These are phyloP conservation scores for Tetracladium maxilliforme DNA, from an alignment of 2,329 filamentous ascomycete species.

Conservation along the genomic window DNA sequence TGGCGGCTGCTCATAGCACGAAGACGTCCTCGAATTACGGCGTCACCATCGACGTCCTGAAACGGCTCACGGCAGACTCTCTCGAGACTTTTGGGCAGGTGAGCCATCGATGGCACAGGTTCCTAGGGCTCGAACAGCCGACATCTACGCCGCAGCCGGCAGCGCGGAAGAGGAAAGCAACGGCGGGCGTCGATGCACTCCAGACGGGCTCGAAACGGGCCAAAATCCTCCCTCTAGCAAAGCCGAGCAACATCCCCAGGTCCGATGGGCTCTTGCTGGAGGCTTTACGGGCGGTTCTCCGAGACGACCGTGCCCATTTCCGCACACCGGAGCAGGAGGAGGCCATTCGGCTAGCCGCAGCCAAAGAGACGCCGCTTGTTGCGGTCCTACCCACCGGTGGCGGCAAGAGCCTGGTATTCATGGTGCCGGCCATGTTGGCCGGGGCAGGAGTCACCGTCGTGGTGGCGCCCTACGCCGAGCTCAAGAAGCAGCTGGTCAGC, in stretches of 20 bases:
- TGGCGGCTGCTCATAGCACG: slow-evolving; percentile 1
- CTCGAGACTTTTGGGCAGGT: slow-evolving; percentile 5
- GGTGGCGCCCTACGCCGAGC: slow-evolving; percentile 1
- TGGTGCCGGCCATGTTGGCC: slow-evolving; percentile 1
- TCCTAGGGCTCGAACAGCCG: slow-evolving; percentile 2
- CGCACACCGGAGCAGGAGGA: background rate
- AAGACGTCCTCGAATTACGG: too few species aligned
- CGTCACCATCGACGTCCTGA: slow-evolving; percentile 5
- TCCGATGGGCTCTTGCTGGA: background rate
- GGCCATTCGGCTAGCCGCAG: slow-evolving; percentile 1
- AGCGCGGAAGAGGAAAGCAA: background rate
- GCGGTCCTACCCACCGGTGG: slow-evolving; percentile 2
- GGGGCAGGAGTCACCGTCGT: slow-evolving; percentile 1
- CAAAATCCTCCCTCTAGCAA: background rate
- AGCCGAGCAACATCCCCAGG: background rate
- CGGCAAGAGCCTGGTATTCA: slow-evolving; percentile 4
- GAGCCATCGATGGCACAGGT: slow-evolving; percentile 4
- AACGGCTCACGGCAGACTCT: slow-evolving; percentile 4
- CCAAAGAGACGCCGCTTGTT: background rate
- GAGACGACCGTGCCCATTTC: slow-evolving; percentile 1
- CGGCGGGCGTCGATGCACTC: slow-evolving; percentile 1
- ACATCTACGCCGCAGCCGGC: too few species aligned
- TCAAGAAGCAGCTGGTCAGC: slow-evolving; percentile 1
- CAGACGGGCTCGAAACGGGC: background rate
- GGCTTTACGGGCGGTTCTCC: background rate